phyloP scores from a whole-genome alignment of 2,329 filamentous ascomycete genomes.

The Stemphylium beticola region DNA sequence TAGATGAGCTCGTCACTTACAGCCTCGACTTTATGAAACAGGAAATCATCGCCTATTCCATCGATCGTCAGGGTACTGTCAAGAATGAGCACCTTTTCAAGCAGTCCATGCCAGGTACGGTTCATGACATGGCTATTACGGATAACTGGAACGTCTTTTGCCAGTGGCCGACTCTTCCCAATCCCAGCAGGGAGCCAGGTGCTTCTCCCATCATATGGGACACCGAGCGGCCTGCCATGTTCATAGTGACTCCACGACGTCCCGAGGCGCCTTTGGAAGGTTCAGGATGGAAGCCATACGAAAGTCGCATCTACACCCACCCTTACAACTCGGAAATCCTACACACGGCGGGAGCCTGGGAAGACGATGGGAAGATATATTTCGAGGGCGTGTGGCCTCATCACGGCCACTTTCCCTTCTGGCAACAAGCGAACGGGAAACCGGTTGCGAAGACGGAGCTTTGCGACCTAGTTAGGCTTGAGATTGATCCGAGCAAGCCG shows the following conservation, averaged over 20 bases:
- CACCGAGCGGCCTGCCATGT: conserved; percentile 27
- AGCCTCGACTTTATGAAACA: not conserved
- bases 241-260: conserved; percentile 30
- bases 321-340: conserved; percentile 19
- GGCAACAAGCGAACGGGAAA: conserved; percentile 37
- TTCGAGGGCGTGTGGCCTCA: conserved; percentile 40
- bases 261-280: too few species aligned
- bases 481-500: conserved; percentile 38
- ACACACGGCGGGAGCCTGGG: conserved; percentile 49
- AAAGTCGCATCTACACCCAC: conserved; percentile 28
- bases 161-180: conserved; percentile 36
- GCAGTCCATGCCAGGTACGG: not conserved
- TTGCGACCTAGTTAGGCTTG: conserved; percentile 48
- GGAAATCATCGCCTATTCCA: not conserved
- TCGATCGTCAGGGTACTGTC: not conserved
- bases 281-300: conserved; percentile 15
- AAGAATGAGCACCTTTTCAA: not conserved
- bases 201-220: conserved; percentile 41
- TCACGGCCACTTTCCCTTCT: conserved; percentile 46
- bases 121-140: not conserved
- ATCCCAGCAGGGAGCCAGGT: conserved; percentile 38
- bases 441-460: conserved; percentile 40
- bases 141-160: conserved; percentile 8
- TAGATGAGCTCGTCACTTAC: not conserved
- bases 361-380: conserved; percentile 35